Conservation (phyloP, 2,329 filamentous ascomycete species). For the Neonectria punicea region DNA sequence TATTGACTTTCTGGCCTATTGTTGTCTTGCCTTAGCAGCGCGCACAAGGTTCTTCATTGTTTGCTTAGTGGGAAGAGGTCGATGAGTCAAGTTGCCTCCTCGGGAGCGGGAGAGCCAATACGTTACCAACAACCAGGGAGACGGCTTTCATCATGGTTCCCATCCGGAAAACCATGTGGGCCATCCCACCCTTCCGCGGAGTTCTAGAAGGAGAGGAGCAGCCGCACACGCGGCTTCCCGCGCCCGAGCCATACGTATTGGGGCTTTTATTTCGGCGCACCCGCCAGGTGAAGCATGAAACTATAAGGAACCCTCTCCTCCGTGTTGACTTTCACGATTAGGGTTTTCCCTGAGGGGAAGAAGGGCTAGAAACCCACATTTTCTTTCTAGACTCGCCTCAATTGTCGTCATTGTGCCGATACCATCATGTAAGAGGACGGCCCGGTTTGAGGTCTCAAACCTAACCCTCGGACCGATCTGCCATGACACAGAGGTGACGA, state of each 20-base stretch:
- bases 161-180: not conserved
- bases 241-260: not conserved
- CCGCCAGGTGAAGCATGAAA: not conserved
- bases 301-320: not conserved
- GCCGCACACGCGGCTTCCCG: not conserved
- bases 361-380: not conserved
- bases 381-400: not conserved
- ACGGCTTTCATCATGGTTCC: not conserved
- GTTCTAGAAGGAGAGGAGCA: not conserved
- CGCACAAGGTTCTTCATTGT: not conserved
- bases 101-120: not conserved
- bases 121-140: not conserved
- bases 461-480: not conserved
- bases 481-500: not conserved
- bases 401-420: not conserved
- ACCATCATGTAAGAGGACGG: not conserved
- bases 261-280: not conserved
- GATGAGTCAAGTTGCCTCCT: not conserved
- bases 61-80: not conserved
- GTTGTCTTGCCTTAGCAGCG: not conserved
- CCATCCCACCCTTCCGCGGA: not conserved
- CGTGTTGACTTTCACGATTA: not conserved
- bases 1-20: slow-evolving; percentile 3
- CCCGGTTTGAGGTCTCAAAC: not conserved
- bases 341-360: not conserved